These are phyloP conservation scores for Helicostylum pulchrum DNA, from an alignment of 192 early-diverging fungal species.

Conservation along the genomic window DNA sequence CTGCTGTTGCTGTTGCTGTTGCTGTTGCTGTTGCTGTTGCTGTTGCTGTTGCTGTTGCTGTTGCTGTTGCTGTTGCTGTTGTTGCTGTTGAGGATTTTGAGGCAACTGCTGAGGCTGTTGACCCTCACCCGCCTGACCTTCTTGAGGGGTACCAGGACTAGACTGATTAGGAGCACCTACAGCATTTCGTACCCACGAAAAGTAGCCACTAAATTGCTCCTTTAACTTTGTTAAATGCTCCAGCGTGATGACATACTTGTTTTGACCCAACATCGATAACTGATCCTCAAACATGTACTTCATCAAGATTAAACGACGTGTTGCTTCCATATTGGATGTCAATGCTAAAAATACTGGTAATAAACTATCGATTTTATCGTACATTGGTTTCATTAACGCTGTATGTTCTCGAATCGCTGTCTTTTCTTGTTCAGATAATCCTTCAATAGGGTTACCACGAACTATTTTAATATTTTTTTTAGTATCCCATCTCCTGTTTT, in stretches of 20 bases:
- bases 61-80: slow-evolving; percentile 10
- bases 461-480: background rate
- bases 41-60: slow-evolving; percentile 15
- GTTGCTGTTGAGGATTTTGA: slow-evolving; percentile 9
- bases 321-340: slow-evolving; percentile 44
- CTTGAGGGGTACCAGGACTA: background rate
- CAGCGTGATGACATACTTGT: slow-evolving; percentile 44
- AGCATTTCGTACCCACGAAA: slow-evolving; percentile 44
- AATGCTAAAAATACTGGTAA: slow-evolving; percentile 46
- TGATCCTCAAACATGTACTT: slow-evolving; percentile 57
- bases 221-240: slow-evolving; percentile 44
- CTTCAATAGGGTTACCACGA: slow-evolving; percentile 24
- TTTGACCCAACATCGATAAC: slow-evolving; percentile 38
- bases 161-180: slow-evolving; percentile 12
- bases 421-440: slow-evolving; percentile 43
- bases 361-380: slow-evolving; percentile 44
- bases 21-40: slow-evolving; percentile 6
- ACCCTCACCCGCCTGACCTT: background rate
- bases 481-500: background rate
- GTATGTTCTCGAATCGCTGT: slow-evolving; percentile 39
- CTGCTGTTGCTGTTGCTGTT: slow-evolving; percentile 11
- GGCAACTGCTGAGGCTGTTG: slow-evolving; percentile 2
- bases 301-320: slow-evolving; percentile 46
- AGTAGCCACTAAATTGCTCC: slow-evolving; percentile 47
- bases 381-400: slow-evolving; percentile 40